Conservation (phyloP, 345 rosid species). For the Garcia nutans region DNA sequence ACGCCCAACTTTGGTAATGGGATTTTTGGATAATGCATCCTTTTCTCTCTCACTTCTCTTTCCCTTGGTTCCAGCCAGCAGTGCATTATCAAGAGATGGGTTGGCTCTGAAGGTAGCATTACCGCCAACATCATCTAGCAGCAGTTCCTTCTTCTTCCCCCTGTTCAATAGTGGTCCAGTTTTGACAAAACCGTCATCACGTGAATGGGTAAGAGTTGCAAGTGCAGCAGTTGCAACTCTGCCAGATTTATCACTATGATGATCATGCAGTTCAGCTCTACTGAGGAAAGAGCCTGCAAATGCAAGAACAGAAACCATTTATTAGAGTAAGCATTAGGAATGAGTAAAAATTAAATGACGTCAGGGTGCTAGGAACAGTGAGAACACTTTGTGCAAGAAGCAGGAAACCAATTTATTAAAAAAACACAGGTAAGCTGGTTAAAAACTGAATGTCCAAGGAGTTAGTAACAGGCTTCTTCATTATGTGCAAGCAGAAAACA, state of each 20-base stretch:
- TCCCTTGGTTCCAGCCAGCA: conserved; percentile 47
- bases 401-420: conserved; percentile 7
- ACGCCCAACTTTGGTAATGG: conserved; percentile 39
- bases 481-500: conserved; percentile 2
- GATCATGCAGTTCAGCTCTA: conserved; percentile 24
- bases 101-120: conserved; percentile 36
- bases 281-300: conserved; percentile 22
- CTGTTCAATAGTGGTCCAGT: conserved; percentile 40
- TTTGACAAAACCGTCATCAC: conserved; percentile 39
- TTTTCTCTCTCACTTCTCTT: conserved; percentile 60
- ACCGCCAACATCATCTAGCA: conserved; percentile 48
- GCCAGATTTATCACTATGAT: conserved; percentile 18
- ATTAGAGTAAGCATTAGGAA: not conserved
- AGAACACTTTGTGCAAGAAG: not conserved
- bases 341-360: not conserved
- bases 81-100: conserved; percentile 29
- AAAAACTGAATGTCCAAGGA: not conserved
- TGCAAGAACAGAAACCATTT: not conserved
- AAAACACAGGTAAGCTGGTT: not conserved
- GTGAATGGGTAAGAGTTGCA: conserved; percentile 11
- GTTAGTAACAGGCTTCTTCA: not conserved
- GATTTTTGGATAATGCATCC: conserved; percentile 23
- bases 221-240: conserved; percentile 23
- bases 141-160: conserved; percentile 57
- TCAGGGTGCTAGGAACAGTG: not conserved